A percentile compares a stretch with the other conserved stretches of the same genome.
These are phyloP conservation scores for Barbarea vulgaris DNA, from an alignment of 345 rosid genomes.

Conservation along the genomic window DNA sequence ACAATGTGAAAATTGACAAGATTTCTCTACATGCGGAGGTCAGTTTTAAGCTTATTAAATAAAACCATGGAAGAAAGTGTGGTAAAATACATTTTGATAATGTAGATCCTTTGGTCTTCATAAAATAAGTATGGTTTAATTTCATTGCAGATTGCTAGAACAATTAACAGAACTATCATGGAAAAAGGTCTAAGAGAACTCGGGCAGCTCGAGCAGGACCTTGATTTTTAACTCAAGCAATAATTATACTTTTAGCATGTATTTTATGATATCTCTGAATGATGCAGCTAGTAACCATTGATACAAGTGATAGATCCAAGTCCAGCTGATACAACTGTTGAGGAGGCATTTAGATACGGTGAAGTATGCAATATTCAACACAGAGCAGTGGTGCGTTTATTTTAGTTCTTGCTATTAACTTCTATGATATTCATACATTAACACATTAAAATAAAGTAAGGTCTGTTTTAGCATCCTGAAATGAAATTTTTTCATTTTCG, in stretches of 20 bases:
- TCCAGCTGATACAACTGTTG: no score
- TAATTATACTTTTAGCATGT: constrained; percentile 29
- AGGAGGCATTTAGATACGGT: no score
- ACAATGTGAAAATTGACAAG: constrained; percentile 97
- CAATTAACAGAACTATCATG: constrained; percentile 76
- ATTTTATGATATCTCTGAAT: no score
- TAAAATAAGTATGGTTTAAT: constrained; percentile 18
- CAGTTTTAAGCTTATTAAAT: constrained; percentile 38
- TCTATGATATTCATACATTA: not conserved
- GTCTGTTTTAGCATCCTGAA: no score
- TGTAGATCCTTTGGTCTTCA: not conserved
- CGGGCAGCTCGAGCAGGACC: constrained; percentile 92
- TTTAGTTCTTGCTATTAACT: constrained; percentile 23
- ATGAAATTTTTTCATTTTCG: no score
- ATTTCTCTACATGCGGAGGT: constrained; percentile 99
- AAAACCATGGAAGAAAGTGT: constrained; percentile 10
- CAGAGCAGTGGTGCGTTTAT: constrained; percentile 75
- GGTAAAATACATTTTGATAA: no score
- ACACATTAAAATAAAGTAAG: no score
- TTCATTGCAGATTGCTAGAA: constrained; percentile 84
- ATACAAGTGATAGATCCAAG: no score
- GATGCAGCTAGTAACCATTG: no score
- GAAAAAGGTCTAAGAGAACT: constrained; percentile 81
- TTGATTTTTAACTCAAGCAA: constrained; percentile 34
- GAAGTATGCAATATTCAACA: constrained; percentile 95